Conservation (phyloP, 1,139 yeast genomes). For the Wickerhamomyces sp. region DNA sequence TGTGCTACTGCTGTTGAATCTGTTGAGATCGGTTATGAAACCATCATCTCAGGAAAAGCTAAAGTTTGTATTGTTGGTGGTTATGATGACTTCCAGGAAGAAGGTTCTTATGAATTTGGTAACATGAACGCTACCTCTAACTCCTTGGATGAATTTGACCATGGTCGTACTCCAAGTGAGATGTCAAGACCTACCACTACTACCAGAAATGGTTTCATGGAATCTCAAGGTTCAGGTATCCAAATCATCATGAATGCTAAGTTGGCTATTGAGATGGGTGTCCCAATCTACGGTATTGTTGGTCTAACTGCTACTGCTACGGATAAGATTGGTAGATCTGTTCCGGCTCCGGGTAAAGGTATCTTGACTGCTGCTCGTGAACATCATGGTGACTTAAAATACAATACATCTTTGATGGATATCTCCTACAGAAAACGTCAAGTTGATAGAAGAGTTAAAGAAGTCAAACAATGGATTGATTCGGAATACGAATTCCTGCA, state of each 20-base stretch:
- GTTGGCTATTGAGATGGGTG: slow-evolving; percentile 95
- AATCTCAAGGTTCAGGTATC: slow-evolving; percentile 98
- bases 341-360: slow-evolving; percentile 99
- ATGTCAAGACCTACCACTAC: slow-evolving; percentile 99
- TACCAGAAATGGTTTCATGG: slow-evolving; percentile 97
- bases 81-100: slow-evolving; percentile 98
- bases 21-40: slow-evolving; percentile 92
- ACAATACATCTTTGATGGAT: slow-evolving; percentile 76
- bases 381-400: slow-evolving; percentile 77
- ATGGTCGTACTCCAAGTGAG: slow-evolving; percentile 96
- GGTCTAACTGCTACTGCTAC: slow-evolving; percentile 96
- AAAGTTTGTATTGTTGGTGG: slow-evolving; percentile 97
- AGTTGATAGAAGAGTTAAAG: slow-evolving; percentile 70
- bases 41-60: slow-evolving; percentile 88
- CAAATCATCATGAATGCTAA: slow-evolving; percentile 95
- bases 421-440: slow-evolving; percentile 94
- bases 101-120: slow-evolving; percentile 96
- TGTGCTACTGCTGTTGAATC: slow-evolving; percentile 99
- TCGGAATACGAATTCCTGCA: slow-evolving; percentile 68
- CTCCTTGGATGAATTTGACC: slow-evolving; percentile 78
- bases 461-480: slow-evolving; percentile 82
- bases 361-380: slow-evolving; percentile 97
- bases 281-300: slow-evolving; percentile 93
- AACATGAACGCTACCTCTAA: slow-evolving; percentile 98
- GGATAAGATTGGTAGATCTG: slow-evolving; percentile 97